Conservation (phyloP, 2,329 filamentous ascomycete species). For the Xylaria sp. region DNA sequence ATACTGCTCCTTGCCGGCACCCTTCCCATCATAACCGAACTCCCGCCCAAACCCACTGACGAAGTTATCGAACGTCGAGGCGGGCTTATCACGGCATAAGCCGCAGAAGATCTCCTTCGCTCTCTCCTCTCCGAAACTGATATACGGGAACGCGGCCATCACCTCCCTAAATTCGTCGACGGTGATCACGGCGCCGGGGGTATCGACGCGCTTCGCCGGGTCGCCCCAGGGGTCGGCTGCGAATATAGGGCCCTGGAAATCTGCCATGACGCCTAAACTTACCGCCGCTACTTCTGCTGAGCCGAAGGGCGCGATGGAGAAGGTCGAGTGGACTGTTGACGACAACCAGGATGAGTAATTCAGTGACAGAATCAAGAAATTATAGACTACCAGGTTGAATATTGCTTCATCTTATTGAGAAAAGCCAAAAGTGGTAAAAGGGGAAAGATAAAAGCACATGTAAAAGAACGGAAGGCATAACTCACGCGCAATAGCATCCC, state of each 20-base stretch:
- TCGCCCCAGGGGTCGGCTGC: slow-evolving; percentile 27
- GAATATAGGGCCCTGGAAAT: slow-evolving; percentile 41
- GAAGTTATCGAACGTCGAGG: slow-evolving; percentile 41
- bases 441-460: neutral
- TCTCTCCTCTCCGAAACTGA: slow-evolving; percentile 23
- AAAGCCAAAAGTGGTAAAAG: neutral
- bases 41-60: slow-evolving; percentile 35
- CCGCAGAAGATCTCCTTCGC: slow-evolving; percentile 38
- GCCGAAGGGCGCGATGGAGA: slow-evolving; percentile 36
- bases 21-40: slow-evolving; percentile 40
- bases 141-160: slow-evolving; percentile 37
- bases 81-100: slow-evolving; percentile 40
- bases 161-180: slow-evolving; percentile 40
- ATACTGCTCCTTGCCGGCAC: slow-evolving; percentile 37
- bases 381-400: neutral
- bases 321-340: slow-evolving; percentile 37
- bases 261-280: slow-evolving; percentile 36
- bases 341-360: slow-evolving; percentile 10
- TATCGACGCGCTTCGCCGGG: neutral
- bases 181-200: slow-evolving; percentile 35
- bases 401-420: neutral
- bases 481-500: slow-evolving; percentile 32
- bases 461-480: neutral
- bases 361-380: neutral
- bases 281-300: slow-evolving; percentile 38